Evolutionary conservation across 225 moss, liverwort and hornwort species (phyloP).

Genomic region (Straminergon stramineum): DNA sequence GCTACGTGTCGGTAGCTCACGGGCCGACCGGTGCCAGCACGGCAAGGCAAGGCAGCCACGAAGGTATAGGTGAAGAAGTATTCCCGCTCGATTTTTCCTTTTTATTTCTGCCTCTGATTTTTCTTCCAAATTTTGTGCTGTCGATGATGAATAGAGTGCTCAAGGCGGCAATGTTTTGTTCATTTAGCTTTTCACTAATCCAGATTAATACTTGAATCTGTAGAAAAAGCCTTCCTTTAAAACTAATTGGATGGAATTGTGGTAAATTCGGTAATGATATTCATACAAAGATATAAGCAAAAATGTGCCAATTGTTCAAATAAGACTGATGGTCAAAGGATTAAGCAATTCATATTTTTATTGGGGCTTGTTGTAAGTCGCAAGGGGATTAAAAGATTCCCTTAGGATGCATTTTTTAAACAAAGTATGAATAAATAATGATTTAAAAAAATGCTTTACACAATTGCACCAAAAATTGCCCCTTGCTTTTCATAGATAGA

Average conservation of each 20-base stretch:
- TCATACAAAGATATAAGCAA: background rate
- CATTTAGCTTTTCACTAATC: background rate
- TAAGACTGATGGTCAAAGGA: background rate
- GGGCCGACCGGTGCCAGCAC: background rate
- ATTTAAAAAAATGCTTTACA: background rate
- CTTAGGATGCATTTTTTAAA: background rate
- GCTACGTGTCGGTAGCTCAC: background rate
- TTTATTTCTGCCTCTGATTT: background rate
- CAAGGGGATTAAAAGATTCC: background rate
- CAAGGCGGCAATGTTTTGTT: background rate
- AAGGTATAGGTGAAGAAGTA: background rate
- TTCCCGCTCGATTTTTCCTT: background rate
- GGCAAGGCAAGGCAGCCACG: background rate
- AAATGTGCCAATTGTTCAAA: background rate
- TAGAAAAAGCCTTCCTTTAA: too few relatives aligned
- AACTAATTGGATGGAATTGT: background rate
- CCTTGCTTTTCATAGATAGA: too few relatives aligned
- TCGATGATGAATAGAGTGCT: background rate
- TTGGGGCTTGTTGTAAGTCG: background rate
- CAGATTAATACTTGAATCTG: background rate
- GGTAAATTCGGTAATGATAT: too few relatives aligned
- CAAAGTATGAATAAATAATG: background rate
- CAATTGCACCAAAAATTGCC: fast-evolving
- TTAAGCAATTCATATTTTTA: background rate
- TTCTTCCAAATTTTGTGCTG: background rate